Percentiles rank a stretch among this genome's conserved stretches.
Conservation (phyloP, 192 early-diverging fungal genomes). For the Ambispora gerdemannii region DNA sequence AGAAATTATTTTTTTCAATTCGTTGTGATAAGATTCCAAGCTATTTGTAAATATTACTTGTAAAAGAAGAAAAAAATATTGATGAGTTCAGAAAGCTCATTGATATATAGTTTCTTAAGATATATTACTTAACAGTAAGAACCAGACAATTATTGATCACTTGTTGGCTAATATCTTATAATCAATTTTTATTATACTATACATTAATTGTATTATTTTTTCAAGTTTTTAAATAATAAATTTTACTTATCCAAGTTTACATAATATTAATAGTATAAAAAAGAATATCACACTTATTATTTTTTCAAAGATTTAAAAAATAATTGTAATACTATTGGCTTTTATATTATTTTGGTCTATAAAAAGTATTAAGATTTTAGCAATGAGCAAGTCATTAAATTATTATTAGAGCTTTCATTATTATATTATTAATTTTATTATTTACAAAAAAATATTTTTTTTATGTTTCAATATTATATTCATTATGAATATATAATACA, state of each 20-base stretch:
- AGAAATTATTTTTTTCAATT: constrained; percentile 5
- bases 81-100: constrained; percentile 11
- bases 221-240: not conserved
- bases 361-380: constrained; percentile 21
- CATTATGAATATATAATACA: constrained; percentile 24
- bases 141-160: constrained; percentile 12
- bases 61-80: constrained; percentile 25
- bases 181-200: not conserved
- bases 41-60: constrained; percentile 17
- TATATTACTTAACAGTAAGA: not conserved
- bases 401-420: constrained; percentile 24
- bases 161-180: not conserved
- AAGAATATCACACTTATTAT: constrained; percentile 27
- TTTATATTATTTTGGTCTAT: constrained; percentile 20
- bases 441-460: constrained; percentile 30
- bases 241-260: constrained; percentile 23
- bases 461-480: constrained; percentile 9
- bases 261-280: constrained; percentile 29
- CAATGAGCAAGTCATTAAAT: constrained; percentile 18
- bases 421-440: not conserved
- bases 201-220: constrained; percentile 4
- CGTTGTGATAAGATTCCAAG: constrained; percentile 24
- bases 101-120: constrained; percentile 9
- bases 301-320: constrained; percentile 2
- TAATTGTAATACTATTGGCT: constrained; percentile 8